Evolutionary conservation across 2,329 filamentous ascomycete genomes (phyloP), one percentile per base, ranked within the genome.

Genomic region (Xylaria polymorpha): DNA sequence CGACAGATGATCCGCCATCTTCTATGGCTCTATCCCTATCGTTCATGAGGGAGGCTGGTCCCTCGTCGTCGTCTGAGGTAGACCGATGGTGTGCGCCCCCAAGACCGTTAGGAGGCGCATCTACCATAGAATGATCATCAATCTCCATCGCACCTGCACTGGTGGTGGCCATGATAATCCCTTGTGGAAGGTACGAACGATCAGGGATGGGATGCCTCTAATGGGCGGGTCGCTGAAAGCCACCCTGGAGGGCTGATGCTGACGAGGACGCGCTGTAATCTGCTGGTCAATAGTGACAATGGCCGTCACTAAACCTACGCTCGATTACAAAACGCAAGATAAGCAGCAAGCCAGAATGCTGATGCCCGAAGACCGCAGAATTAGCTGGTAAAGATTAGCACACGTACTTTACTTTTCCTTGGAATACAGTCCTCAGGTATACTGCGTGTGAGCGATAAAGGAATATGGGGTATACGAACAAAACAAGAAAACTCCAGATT

Each of bases 111-210:
- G 78, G 81, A 20, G 78, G 74, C 20, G 76, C 83, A 73, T 84
- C 83, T 55, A 78, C 76, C 81, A 84, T 83, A 46, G 79, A 80
- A 69, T 82, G 80, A 57, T 85, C 83, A 51, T 82, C 82, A 56
- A 78, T 77, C 60, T 84, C 83, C 81, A 83, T 83, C 66, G 65
- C 61, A 25, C 32, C 59, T 32, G 46, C 4, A 44, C n/a, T 56
- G 3, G 53, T 29, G 12, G 43, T 22, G 60, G 66, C 55, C 64
- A 64, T 66, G 32, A 32, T 41, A 22, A 46, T 41, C 37, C 37
- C 46, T 56, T 22, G 18, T 8, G 10, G 22, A 51, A 29, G 14
- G 46, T 48, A 35, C 18, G 25, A 29, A 3, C 25, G 39, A 51
- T 18, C n/a, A 61, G 35, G 53, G 43, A 37, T 4, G 14, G 37